These are phyloP conservation scores for Lipomyces spencermartinsiae DNA, from an alignment of 805 yeast species.

Conservation along the genomic window DNA sequence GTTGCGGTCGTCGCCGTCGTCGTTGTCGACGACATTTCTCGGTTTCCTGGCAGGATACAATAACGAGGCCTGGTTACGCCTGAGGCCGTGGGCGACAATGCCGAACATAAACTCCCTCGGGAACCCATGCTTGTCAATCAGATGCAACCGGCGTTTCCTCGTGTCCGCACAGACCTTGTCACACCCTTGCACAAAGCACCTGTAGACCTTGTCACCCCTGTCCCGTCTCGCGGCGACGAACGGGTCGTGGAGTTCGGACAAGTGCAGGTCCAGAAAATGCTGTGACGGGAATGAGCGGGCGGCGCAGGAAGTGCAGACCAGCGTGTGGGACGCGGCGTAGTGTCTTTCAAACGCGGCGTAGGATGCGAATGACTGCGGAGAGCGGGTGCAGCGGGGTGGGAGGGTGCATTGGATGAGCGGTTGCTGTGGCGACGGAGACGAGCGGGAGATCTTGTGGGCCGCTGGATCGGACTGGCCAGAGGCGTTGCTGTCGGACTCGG, in stretches of 20 bases:
- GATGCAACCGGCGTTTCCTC: constrained; percentile 54
- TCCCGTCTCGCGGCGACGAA: constrained; percentile 49
- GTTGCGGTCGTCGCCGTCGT: background rate
- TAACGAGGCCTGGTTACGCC: constrained; percentile 29
- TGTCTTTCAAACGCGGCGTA: constrained; percentile 40
- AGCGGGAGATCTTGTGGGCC: background rate
- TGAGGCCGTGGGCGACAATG: constrained; percentile 34
- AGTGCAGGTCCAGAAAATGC: constrained; percentile 54
- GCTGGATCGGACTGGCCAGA: background rate
- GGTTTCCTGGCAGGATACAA: constrained; percentile 8
- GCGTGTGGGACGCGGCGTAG: constrained; percentile 37
- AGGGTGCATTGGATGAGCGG: constrained; percentile 30
- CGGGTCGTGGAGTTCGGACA: constrained; percentile 61
- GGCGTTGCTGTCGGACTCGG: background rate
- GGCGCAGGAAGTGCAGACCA: constrained; percentile 39
- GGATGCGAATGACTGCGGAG: constrained; percentile 25
- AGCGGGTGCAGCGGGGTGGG: constrained; percentile 32
- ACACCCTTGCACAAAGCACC: constrained; percentile 56
- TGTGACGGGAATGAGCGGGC: constrained; percentile 51
- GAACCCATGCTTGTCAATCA: constrained; percentile 58
- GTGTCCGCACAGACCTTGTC: constrained; percentile 49
- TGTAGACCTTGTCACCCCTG: constrained; percentile 51
- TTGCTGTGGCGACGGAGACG: background rate
- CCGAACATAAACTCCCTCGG: constrained; percentile 47
- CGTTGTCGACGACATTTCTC: background rate